These are phyloP conservation scores for Maudiozyma bulderi DNA, from an alignment of 805 yeast species.

Conservation along the genomic window DNA sequence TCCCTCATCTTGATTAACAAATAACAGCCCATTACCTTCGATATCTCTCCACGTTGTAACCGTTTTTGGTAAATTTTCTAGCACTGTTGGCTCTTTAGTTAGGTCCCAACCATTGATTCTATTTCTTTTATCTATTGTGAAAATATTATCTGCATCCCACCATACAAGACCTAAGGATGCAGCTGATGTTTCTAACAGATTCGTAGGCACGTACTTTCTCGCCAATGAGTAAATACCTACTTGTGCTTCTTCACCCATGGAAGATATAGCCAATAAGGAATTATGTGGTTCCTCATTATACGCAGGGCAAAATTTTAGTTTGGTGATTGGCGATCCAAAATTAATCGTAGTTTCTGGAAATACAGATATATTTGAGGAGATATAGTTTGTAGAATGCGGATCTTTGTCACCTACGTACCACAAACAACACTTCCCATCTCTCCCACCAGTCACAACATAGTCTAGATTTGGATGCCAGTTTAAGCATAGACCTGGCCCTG, in stretches of 20 bases:
- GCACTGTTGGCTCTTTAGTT: constrained; percentile 23
- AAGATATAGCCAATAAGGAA: constrained; percentile 66
- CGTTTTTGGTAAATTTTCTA: constrained; percentile 22
- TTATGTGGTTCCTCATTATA: constrained; percentile 33
- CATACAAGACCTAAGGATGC: constrained; percentile 29
- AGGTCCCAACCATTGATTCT: constrained; percentile 28
- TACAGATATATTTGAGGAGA: constrained; percentile 7
- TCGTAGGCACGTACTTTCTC: constrained; percentile 63
- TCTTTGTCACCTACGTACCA: constrained; percentile 28
- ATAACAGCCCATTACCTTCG: constrained; percentile 28
- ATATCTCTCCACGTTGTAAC: constrained; percentile 30
- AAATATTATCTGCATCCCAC: constrained; percentile 28
- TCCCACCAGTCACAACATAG: constrained; percentile 81
- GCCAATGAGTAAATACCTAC: constrained; percentile 60
- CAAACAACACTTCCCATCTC: constrained; percentile 50
- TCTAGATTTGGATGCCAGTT: constrained; percentile 84
- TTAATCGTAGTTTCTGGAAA: constrained; percentile 63
- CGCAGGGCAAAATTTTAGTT: constrained; percentile 29
- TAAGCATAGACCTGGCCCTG: constrained; percentile 80
- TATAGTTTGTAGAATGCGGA: constrained; percentile 34
- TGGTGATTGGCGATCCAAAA: constrained; percentile 71
- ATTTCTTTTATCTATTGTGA: constrained; percentile 27
- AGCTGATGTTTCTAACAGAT: constrained; percentile 28
- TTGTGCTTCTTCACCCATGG: constrained; percentile 58
- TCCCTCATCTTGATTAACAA: constrained; percentile 22